Conservation (phyloP, 2,329 filamentous ascomycete species). For the Alternaria metachromatica region DNA sequence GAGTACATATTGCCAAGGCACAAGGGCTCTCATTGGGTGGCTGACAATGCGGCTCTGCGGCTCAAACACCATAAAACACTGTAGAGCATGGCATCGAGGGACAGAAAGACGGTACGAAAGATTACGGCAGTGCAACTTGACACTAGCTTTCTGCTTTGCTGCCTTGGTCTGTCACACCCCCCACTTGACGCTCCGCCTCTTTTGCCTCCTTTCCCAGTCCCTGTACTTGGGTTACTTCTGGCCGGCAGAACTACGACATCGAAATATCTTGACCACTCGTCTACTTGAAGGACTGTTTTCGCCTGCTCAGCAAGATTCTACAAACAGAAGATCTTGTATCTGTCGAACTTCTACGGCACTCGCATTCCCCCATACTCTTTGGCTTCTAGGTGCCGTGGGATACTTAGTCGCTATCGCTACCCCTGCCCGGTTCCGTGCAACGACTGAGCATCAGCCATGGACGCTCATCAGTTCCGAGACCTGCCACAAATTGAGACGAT, state of each 20-base stretch:
- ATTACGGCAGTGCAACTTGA: constrained; percentile 39
- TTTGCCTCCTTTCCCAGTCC: constrained; percentile 22
- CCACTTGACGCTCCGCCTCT: constrained; percentile 36
- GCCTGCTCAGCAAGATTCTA: constrained; percentile 1
- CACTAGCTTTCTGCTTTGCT: constrained; percentile 26
- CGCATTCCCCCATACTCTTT: neutral
- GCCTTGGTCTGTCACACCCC: constrained; percentile 25
- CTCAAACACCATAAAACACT: constrained; percentile 39
- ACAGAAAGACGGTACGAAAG: constrained; percentile 27
- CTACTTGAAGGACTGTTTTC: neutral
- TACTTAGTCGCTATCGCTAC: neutral
- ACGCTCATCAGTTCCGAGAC: constrained; percentile 36
- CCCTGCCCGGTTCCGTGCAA: neutral
- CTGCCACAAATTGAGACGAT: constrained; percentile 38
- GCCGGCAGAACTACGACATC: constrained; percentile 1
- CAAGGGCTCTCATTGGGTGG: constrained; percentile 20
- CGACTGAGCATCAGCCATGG: constrained; percentile 14
- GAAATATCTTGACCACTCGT: neutral
- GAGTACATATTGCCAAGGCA: constrained; percentile 8
- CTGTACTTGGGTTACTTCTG: constrained; percentile 15
- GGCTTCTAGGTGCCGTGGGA: neutral
- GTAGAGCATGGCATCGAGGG: constrained; percentile 25
- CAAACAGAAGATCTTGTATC: neutral
- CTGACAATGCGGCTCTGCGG: constrained; percentile 45
- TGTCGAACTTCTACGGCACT: constrained; percentile 3